Evolutionary conservation across 306 rosid species (phyloP), one percentile per base, ranked within the genome.

Genomic region (Coriaria nepalensis): DNA sequence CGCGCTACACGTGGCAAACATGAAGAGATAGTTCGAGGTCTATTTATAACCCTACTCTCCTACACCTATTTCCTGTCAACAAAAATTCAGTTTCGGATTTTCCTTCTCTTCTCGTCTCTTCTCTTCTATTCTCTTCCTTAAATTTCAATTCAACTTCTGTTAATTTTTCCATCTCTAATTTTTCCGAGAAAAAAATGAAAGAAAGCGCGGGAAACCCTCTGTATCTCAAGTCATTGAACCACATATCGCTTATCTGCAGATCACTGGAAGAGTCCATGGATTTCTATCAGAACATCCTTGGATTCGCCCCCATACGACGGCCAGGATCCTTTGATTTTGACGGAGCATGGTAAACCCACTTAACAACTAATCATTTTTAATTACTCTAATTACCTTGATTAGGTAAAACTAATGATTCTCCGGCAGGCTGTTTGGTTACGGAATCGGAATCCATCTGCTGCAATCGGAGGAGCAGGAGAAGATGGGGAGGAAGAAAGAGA

Each of bases 381-480:
- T 20, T 20, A 20, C 29, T 20, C 29, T 20, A 20, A 1, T 20
- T 20, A 20, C 29, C 29, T 20, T 20, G 29, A 20, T 20, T 20
- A 1, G 3, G 3, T 20, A 20, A 20, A 20, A 20, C 29, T 20
- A 3, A 20, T 20, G 29, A 20, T 20, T 20, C 3, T 20, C 29
- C 29, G 29, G 29, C 57, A 90, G 95, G 97, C 55, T 90, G 48
- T 90, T 79, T 49, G 95, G 92, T 4, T 74, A 40, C 49, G 97
- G 97, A 9, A 84, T 90, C 55, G 97, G 97, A 67, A 70, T 90
- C 10, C 97, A 90, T 71, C 62, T 90, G 52, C 58, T 90, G 56
- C 93, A 71, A 52, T 75, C 87, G 4, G 87, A 79, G 65, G 47
- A 68, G 1, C 85, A 76, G 0, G 72, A 73, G 7, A 76, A 40